Conservation (phyloP, 441 rosid genomes). For the Erysimum cheiri region DNA sequence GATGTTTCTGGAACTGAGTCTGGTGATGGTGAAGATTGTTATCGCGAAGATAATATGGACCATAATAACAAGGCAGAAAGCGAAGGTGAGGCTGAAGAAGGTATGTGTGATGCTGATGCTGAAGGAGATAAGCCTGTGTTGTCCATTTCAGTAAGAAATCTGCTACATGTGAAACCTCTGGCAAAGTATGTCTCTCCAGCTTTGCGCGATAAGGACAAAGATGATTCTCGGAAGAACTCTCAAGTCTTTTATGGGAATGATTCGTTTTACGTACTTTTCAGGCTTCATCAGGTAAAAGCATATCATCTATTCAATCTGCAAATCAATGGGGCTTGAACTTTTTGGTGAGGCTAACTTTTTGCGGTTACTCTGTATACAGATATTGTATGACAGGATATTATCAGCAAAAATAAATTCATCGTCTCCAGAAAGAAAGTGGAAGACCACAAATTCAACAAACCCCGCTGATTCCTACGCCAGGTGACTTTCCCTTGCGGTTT, state of each 20-base stretch:
- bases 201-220: slow-evolving; percentile 56
- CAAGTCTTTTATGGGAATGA: slow-evolving; percentile 92
- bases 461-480: slow-evolving; percentile 88
- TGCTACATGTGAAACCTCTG: slow-evolving; percentile 81
- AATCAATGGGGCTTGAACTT: background rate
- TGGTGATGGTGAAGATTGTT: slow-evolving; percentile 82
- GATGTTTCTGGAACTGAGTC: slow-evolving; percentile 92
- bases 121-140: slow-evolving; percentile 68
- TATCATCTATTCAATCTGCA: background rate
- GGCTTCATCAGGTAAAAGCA: slow-evolving; percentile 95
- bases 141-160: slow-evolving; percentile 72
- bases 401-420: slow-evolving; percentile 95
- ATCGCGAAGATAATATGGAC: slow-evolving; percentile 77
- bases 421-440: slow-evolving; percentile 92
- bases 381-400: slow-evolving; percentile 83
- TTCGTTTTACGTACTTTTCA: slow-evolving; percentile 88
- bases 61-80: slow-evolving; percentile 88
- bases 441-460: slow-evolving; percentile 69
- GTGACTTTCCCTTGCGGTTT: slow-evolving; percentile 46
- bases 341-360: slow-evolving; percentile 11
- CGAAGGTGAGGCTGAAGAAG: slow-evolving; percentile 88
- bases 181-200: slow-evolving; percentile 74
- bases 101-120: slow-evolving; percentile 63
- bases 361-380: slow-evolving; percentile 50
- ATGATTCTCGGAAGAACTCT: slow-evolving; percentile 57